Base-by-base conservation (phyloP, 208 protist genomes). In the Trypanosoma boissoni region DNA sequence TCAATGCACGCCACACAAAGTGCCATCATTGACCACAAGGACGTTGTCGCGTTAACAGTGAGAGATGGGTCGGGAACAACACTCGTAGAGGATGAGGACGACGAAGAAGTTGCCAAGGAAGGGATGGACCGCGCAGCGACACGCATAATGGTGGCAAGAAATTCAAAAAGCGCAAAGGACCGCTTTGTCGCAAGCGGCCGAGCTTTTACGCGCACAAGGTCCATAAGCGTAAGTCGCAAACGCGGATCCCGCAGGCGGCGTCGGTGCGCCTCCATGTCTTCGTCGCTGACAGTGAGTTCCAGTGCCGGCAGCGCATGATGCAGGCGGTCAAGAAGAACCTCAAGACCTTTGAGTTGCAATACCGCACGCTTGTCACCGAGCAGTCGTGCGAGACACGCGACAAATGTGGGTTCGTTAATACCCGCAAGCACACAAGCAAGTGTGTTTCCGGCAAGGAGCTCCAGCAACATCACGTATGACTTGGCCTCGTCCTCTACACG, bases 321-420 rank as follows among this genome's bases (percentile, higher is more conserved):
- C 27, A 95, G 68, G 36, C 88, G 88, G 61, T 95, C 88, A 21
- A 95, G 67, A 45, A 95, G 67, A 63, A 95, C 83, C 73, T 95
- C 88, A 48, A 92, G 67, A 3, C 88, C 88, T 61, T 92, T 92
- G 27, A 76, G 56, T 64, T 82, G 82, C 50, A 95, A 61, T 6
- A 69, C 58, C 8, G 61, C 46, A 34, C 80, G 77, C 20, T 28
- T 37, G 69, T 95, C 83, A 21, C 52, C 72, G 2, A 95, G 78
- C 27, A 95, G 64, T 39, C 72, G 82, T 62, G 78, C 56, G 71
- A 84, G 64, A 68, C 88, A 95, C 58, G 68, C 57, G 3, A 95
- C 80, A 74, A 95, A 92, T 23, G 88, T 95, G 3, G 80, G 66
- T 61, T 95, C 88, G 58, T 95, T 92, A 71, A 95, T 95, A 45